These are phyloP conservation scores for sweet orange (Citrus sinensis) DNA, from an alignment of 345 rosid genomes.

Conservation along the genomic window DNA sequence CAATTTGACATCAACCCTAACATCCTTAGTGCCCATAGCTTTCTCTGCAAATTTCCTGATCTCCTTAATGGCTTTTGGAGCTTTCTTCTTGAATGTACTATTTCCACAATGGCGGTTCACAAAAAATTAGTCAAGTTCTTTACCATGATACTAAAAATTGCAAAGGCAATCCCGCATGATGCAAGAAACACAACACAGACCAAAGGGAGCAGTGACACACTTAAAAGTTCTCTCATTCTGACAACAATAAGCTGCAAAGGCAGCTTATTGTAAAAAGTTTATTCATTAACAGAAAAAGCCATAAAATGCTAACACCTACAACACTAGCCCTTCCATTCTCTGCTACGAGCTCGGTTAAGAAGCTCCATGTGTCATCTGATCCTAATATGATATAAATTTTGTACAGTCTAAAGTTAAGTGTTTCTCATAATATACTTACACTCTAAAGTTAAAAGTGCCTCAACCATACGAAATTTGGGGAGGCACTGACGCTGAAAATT, in stretches of 20 bases:
- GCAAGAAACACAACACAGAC: background rate
- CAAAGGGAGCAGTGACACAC: background rate
- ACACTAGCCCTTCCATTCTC: background rate
- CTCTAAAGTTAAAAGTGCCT: background rate
- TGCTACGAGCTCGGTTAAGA: background rate
- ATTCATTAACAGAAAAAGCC: background rate
- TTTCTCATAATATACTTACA: no score
- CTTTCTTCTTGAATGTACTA: slow-evolving; percentile 69
- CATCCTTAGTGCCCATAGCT: slow-evolving; percentile 63
- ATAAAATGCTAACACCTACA: background rate
- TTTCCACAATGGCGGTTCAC: background rate
- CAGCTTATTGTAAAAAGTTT: no score
- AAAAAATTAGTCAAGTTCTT: background rate
- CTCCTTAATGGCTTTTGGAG: slow-evolving; percentile 64
- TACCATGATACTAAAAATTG: background rate
- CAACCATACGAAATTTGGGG: background rate
- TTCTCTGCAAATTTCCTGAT: slow-evolving; percentile 55
- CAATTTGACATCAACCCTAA: slow-evolving; percentile 57
- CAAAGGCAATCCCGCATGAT: background rate
- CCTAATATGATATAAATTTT: background rate
- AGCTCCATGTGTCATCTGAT: background rate
- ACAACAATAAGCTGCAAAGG: background rate
- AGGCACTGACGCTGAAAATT: background rate
- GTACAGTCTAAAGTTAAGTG: background rate
- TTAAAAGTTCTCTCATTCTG: background rate